Evolutionary conservation across 2,329 filamentous ascomycete genomes (phyloP), one percentile per base, ranked within the genome.

Genomic region (Penicillium sp.): DNA sequence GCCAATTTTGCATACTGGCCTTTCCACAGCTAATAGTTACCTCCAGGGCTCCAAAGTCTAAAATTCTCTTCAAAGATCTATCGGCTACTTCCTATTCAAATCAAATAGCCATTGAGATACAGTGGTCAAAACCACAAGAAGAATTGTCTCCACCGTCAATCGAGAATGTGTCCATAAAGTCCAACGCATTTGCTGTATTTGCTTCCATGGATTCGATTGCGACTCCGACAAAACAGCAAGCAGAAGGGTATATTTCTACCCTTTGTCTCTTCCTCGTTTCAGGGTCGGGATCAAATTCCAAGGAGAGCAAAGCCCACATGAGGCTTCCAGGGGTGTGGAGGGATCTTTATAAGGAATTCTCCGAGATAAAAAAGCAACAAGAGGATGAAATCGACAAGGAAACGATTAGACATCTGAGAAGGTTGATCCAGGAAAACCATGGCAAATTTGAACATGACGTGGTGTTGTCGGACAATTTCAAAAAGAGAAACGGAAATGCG

Each of bases 211-310:
- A 76, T 3, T 80, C 81, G 0, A 73, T 95, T 45, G 88, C 91
- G 11, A 88, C 91, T 0, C 84, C 91, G 0, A 88, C 91, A 53
- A 64, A 79, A 12, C 85, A 86, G 61, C 92, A 99, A 68, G 95
- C 94, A 5, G 92, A 97, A 71, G 87, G 87, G 1, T 97, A 87
- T 64, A 82, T 94, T 43, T 89, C 91, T 5, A 96, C 91, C 0
- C 80, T 84, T 12, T 90, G 89, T 1, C 75, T 99, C 1, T 97
- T 96, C 69, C 81, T 89, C 42, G 79, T 96, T 0, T 96, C 91
- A 62, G 84, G 85, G 1, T 96, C 91, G 62, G 84, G 85, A 1
- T 81, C 83, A n/a, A 89, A 86, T 16, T 74, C 83, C 0, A 94
- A 90, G 64, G 93, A 97, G 66, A 91, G 95, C 61, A 97, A 95